These are phyloP conservation scores for Cyberlindnera suaveolens DNA, from an alignment of 805 yeast species.

Conservation along the genomic window DNA sequence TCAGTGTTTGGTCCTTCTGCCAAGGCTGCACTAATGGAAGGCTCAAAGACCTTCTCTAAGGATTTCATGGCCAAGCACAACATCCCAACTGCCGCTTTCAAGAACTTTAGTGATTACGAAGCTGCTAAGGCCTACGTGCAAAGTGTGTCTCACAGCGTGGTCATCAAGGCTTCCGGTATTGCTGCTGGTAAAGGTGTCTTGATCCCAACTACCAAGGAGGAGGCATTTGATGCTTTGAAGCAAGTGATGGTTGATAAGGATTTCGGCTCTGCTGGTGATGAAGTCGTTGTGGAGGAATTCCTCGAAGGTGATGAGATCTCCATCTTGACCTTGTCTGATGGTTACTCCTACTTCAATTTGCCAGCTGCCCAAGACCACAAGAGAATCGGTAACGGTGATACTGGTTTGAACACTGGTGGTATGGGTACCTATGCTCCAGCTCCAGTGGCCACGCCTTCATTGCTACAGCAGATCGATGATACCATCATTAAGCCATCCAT, in stretches of 20 bases:
- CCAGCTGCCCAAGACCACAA: constrained; percentile 99
- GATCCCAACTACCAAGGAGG: constrained; percentile 78
- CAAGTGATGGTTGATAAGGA: constrained; percentile 85
- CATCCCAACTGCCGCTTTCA: constrained; percentile 92
- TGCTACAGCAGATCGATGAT: constrained; percentile 63
- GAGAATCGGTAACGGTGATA: constrained; percentile 88
- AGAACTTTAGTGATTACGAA: constrained; percentile 72
- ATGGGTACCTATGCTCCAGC: constrained; percentile 99
- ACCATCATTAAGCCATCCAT: constrained; percentile 85
- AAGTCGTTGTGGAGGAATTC: constrained; percentile 91
- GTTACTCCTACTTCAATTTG: constrained; percentile 81
- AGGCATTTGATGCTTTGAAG: constrained; percentile 77
- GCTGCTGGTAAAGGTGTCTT: constrained; percentile 99
- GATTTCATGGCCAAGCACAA: constrained; percentile 86
- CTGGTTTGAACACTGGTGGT: constrained; percentile 97
- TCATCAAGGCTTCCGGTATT: constrained; percentile 93
- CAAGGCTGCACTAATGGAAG: constrained; percentile 91
- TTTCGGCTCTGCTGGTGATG: constrained; percentile 92
- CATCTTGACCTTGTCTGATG: constrained; percentile 87
- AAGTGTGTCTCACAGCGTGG: constrained; percentile 65
- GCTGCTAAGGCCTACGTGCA: constrained; percentile 69
- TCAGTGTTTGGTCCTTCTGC: constrained; percentile 96
- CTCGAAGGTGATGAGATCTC: constrained; percentile 96
- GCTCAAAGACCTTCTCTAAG: constrained; percentile 92
- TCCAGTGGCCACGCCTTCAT: constrained; percentile 79